Evolutionary conservation across 176 grass and related monocot species (phyloP).

Genomic region (Saccharum officinarum): DNA sequence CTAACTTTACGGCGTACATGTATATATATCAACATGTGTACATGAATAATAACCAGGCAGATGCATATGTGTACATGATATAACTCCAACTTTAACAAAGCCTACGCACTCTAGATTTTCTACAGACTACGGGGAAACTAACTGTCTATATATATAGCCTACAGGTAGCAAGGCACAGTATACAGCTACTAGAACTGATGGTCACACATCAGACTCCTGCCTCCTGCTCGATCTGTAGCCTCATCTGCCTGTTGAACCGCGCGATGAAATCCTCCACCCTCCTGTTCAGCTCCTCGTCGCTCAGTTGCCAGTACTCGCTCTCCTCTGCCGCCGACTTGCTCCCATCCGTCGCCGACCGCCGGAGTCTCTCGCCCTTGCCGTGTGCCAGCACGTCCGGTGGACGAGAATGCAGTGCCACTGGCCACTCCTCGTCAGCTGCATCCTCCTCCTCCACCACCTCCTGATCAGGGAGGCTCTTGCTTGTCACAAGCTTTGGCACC

Average conservation of each 20-base stretch:
- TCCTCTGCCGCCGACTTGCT: slow-evolving; percentile 16
- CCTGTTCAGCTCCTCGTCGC: slow-evolving; percentile 77
- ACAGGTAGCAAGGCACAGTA: background rate
- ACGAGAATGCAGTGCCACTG: background rate
- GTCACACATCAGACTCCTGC: background rate
- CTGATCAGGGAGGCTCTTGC: background rate
- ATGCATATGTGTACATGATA: background rate
- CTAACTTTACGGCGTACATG: too few species aligned
- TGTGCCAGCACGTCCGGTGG: background rate
- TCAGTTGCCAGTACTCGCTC: slow-evolving; percentile 58
- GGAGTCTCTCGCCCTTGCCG: slow-evolving; percentile 19
- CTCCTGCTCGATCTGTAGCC: slow-evolving; percentile 47
- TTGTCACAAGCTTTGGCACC: background rate
- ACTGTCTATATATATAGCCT: too few species aligned
- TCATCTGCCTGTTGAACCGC: slow-evolving; percentile 77
- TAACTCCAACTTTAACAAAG: background rate
- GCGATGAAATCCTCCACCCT: slow-evolving; percentile 91
- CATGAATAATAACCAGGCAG: background rate
- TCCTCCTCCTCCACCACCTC: background rate
- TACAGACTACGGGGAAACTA: background rate
- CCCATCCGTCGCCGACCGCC: slow-evolving; percentile 26
- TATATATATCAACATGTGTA: background rate
- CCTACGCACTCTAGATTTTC: background rate
- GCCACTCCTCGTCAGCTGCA: background rate
- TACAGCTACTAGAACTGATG: background rate